Base-by-base conservation (phyloP, 2,329 filamentous ascomycete species). In the Cladosporium velox region DNA sequence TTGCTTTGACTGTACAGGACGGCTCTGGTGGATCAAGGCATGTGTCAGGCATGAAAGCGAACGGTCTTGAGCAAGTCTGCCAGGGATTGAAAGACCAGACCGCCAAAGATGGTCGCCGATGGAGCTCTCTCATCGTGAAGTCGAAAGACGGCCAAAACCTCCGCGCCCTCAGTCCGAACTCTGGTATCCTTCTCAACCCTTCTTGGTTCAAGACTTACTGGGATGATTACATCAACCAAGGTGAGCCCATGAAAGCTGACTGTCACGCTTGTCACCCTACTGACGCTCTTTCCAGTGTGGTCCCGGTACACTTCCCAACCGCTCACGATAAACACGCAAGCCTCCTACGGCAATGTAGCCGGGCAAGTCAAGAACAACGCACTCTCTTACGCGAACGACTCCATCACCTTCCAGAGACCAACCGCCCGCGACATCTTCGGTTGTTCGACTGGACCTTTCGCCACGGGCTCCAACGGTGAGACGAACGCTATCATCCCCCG, bases 401-500 rank as follows among this genome's bases (percentile, higher is more conserved):
- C 77, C 10, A 74, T 74, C n/a, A 77, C 78, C 1, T 91, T 91
- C 74, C 66, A 73, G 1, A 81, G 84, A 66, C 89, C 89, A 0
- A 83, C 79, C 1, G 85, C 86, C 1, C 79, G 78, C 14, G 89
- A 91, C 75, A 89, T 92, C 68, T 87, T 91, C 73, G 84, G 84
- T 41, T 90, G 88, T 78, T 88, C 85, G 70, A 87, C 84, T 1
- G 88, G 88, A 0, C 87, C 87, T 0, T 90, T 90, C 70, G 79
- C 81, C 69, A 72, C 80, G 55, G 72, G 84, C 67, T 71, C 73
- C 3, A 80, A 80, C 58, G 72, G 72, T 4, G 77, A 79, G 65
- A 79, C 80, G 21, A 82, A 82, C 67, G 88, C 88, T 49, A 85
- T 93, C 65, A 88, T 88, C 10, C 90, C 92, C 0, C 84, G 91